A percentile compares a stretch with the other conserved stretches of the same genome.
These are phyloP conservation scores for Phanerochaete sordida DNA, from an alignment of 768 basidiomycete species.

Conservation along the genomic window DNA sequence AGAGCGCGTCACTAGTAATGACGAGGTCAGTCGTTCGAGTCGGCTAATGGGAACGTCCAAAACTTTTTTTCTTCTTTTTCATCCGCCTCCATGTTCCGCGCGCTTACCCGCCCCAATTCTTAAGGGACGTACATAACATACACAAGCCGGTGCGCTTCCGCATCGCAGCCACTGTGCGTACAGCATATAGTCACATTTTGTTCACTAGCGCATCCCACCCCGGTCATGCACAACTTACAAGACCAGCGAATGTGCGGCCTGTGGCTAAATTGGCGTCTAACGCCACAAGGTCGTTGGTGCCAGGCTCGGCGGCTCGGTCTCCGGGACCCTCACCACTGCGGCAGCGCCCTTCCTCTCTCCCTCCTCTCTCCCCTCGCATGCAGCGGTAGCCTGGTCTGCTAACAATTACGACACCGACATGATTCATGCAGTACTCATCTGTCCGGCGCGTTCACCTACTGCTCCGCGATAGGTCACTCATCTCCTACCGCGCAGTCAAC, in stretches of 20 bases:
- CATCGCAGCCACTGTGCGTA: no score
- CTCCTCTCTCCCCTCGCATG: neutral
- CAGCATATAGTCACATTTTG: no score
- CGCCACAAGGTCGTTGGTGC: neutral
- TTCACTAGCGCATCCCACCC: no score
- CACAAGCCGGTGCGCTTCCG: no score
- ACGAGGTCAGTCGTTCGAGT: conserved; percentile 69
- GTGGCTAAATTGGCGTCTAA: neutral
- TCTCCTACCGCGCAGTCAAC: conserved; percentile 62
- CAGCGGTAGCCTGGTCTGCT: neutral
- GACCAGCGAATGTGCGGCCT: neutral
- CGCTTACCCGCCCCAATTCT: no score
- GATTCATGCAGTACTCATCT: conserved; percentile 87
- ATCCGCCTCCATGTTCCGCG: no score
- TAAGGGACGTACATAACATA: no score
- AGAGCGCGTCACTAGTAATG: conserved; percentile 68
- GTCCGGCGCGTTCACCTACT: conserved; percentile 32
- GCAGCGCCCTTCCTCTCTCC: no score
- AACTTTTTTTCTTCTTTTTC: no score
- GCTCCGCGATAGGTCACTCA: conserved; percentile 6
- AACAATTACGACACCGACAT: conserved; percentile 30
- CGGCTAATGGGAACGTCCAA: conserved; percentile 44
- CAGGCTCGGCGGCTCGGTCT: neutral
- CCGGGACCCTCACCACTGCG: no score
- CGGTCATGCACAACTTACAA: no score